Percentiles rank a stretch among this genome's conserved stretches.
phyloP scores from a whole-genome alignment of 2,329 filamentous ascomycete species.

The Aspergillus eucalypticola region DNA sequence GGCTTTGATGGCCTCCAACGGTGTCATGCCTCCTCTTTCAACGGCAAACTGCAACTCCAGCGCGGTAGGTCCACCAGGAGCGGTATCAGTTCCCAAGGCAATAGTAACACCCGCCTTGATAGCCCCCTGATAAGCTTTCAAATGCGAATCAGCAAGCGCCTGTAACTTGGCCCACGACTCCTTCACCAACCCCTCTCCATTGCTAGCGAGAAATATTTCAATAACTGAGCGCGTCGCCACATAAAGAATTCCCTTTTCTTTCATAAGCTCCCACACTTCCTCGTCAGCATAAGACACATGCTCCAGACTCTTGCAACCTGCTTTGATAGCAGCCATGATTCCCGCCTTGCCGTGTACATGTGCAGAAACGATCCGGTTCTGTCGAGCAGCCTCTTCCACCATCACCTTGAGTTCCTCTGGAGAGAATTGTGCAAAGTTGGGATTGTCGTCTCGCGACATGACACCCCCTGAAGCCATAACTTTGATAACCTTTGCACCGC shows the following conservation, averaged over 20 bases:
- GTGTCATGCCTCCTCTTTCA: conserved; percentile 5
- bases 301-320: conserved; percentile 2
- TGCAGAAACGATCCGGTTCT: background rate
- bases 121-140: background rate
- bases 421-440: background rate
- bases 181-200: background rate
- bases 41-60: conserved; percentile 1
- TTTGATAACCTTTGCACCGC: conserved; percentile 5
- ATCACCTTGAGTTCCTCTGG: background rate
- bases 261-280: conserved; percentile 3
- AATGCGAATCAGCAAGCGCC: background rate
- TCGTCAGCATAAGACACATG: conserved; percentile 6
- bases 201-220: background rate
- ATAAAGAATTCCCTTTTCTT: background rate
- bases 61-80: background rate
- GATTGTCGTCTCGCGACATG: conserved; percentile 5
- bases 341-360: conserved; percentile 3
- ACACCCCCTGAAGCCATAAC: conserved; percentile 1
- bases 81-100: conserved; percentile 3
- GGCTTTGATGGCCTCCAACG: background rate
- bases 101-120: conserved; percentile 4
- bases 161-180: conserved; percentile 4
- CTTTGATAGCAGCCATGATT: background rate
- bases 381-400: background rate
- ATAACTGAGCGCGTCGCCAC: conserved; percentile 2